A percentile compares a stretch with the other conserved stretches of the same genome.
phyloP scores from a whole-genome alignment of 768 basidiomycete species.

The Tricholoma terreum region DNA sequence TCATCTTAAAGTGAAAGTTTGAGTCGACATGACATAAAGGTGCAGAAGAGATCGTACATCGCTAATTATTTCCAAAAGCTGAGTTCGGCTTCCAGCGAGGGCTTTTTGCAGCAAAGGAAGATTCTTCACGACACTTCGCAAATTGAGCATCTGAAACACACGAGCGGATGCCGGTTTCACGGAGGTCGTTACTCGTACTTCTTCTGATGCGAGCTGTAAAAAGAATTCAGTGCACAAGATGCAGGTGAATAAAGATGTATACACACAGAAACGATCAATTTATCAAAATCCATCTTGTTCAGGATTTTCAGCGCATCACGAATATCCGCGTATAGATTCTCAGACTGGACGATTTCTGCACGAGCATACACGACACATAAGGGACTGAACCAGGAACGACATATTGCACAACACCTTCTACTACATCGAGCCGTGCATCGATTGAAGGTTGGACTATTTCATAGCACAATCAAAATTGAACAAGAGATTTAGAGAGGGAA shows the following conservation, averaged over 20 bases:
- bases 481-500: neutral
- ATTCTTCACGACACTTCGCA: conserved; percentile 69
- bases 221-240: neutral
- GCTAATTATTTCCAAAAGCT: conserved; percentile 58
- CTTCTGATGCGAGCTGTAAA: conserved; percentile 62
- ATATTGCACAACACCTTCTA: conserved; percentile 54
- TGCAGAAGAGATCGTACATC: conserved; percentile 41
- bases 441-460: conserved; percentile 56
- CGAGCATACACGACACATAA: conserved; percentile 8
- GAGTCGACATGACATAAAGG: neutral
- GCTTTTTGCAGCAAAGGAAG: conserved; percentile 63
- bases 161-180: conserved; percentile 66
- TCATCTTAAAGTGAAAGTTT: conserved; percentile 44
- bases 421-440: conserved; percentile 81
- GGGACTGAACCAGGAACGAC: neutral
- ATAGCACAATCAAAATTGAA: conserved; percentile 5
- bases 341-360: conserved; percentile 71
- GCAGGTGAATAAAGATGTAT: neutral
- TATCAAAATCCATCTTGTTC: conserved; percentile 86
- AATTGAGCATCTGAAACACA: conserved; percentile 74
- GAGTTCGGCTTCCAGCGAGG: conserved; percentile 53
- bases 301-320: conserved; percentile 66
- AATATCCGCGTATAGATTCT: conserved; percentile 69
- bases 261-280: conserved; percentile 67
- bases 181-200: conserved; percentile 49